Evolutionary conservation across 495 filamentous ascomycete species (phyloP).

Genomic region (Podospora appendiculata): DNA sequence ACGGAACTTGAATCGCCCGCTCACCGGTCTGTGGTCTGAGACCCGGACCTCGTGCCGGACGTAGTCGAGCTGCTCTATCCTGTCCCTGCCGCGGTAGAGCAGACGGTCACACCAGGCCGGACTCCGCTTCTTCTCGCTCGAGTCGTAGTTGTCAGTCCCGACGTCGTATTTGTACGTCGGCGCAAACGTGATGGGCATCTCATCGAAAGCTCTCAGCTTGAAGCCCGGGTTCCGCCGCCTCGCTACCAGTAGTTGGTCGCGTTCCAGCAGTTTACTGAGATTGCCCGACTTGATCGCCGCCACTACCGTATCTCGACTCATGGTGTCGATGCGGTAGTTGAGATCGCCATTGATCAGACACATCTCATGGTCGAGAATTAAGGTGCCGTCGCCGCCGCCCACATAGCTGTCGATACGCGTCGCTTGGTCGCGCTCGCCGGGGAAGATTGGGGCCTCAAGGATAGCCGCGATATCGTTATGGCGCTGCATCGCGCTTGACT

Average conservation of each 20-base stretch:
- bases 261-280: constrained; percentile 81
- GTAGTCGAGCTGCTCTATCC: constrained; percentile 83
- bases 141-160: constrained; percentile 87
- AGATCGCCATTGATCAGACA: constrained; percentile 94
- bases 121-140: constrained; percentile 88
- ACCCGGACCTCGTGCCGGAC: constrained; percentile 79
- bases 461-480: constrained; percentile 93
- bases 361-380: constrained; percentile 95
- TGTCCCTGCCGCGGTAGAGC: constrained; percentile 69
- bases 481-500: constrained; percentile 77
- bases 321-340: constrained; percentile 98
- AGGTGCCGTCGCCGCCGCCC: constrained; percentile 85
- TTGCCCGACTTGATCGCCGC: constrained; percentile 72
- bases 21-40: constrained; percentile 91
- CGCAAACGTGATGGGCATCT: constrained; percentile 79
- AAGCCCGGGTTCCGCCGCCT: constrained; percentile 82
- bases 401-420: constrained; percentile 68
- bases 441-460: constrained; percentile 67
- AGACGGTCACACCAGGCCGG: constrained; percentile 97
- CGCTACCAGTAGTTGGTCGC: constrained; percentile 86
- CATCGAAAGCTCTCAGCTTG: constrained; percentile 75
- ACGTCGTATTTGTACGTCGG: constrained; percentile 99
- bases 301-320: constrained; percentile 85
- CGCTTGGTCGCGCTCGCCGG: constrained; percentile 52
- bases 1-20: constrained; percentile 68